Evolutionary conservation across 257 asterid genomes (phyloP).

Genomic region (Solanum tarapatanum): DNA sequence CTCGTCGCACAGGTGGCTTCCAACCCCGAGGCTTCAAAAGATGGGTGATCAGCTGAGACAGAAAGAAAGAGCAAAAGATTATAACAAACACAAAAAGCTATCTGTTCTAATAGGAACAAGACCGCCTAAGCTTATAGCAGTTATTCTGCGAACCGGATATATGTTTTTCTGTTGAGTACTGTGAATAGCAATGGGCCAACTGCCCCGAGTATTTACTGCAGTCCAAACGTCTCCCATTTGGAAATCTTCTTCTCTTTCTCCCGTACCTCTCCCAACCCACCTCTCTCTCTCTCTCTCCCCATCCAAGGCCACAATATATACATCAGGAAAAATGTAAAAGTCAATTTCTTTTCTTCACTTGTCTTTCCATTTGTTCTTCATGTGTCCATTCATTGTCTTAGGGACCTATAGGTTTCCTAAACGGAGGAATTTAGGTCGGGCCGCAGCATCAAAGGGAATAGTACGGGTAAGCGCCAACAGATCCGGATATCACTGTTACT

Average conservation of each 20-base stretch:
- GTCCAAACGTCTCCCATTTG: not conserved
- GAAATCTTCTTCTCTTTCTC: not conserved
- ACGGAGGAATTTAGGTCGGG: not conserved
- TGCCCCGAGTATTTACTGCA: not conserved
- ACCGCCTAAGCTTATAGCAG: not conserved
- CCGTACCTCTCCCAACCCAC: not conserved
- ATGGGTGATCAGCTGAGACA: conserved; percentile 71
- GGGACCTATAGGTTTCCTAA: not conserved
- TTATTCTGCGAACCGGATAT: not conserved
- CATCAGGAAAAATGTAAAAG: not conserved
- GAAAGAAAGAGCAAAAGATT: not conserved
- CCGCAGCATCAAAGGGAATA: not conserved
- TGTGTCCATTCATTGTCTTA: not conserved
- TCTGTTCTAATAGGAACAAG: not conserved
- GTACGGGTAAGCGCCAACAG: not conserved
- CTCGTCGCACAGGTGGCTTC: conserved; percentile 99
- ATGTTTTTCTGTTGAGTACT: not conserved
- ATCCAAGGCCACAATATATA: not conserved
- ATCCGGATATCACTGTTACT: not conserved
- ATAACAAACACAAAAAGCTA: not conserved
- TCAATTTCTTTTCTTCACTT: not conserved
- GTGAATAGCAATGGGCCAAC: not conserved
- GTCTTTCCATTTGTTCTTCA: not conserved
- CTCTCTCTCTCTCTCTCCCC: not conserved
- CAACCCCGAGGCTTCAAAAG: conserved; percentile 98